phyloP scores from a whole-genome alignment of 2,329 filamentous ascomycete genomes.

The Phaeoacremonium minimum region DNA sequence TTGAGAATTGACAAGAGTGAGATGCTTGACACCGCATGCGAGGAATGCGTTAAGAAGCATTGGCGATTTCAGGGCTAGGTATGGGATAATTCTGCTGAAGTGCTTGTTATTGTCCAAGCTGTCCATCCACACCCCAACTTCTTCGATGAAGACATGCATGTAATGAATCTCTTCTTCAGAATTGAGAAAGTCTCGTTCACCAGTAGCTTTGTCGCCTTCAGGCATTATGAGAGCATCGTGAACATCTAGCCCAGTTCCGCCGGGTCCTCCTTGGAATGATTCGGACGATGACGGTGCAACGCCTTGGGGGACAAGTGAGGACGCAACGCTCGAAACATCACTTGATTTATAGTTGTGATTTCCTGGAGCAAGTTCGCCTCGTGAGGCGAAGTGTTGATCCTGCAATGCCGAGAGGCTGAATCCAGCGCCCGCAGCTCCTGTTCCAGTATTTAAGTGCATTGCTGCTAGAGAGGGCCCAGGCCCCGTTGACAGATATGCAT shows the following conservation, averaged over 20 bases:
- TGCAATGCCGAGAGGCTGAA: slow-evolving; percentile 10
- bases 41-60: slow-evolving; percentile 88
- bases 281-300: slow-evolving; percentile 22
- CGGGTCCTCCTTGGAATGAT: slow-evolving; percentile 11
- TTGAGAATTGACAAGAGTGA: slow-evolving; percentile 65
- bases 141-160: slow-evolving; percentile 88
- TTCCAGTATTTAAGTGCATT: slow-evolving; percentile 14
- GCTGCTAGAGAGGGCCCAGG: slow-evolving; percentile 14
- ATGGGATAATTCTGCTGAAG: slow-evolving; percentile 81
- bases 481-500: slow-evolving; percentile 5
- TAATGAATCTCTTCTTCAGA: slow-evolving; percentile 77
- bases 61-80: slow-evolving; percentile 73
- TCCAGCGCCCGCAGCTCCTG: slow-evolving; percentile 6
- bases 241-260: slow-evolving; percentile 28
- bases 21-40: slow-evolving; percentile 81
- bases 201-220: slow-evolving; percentile 30
- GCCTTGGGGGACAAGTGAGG: slow-evolving; percentile 29
- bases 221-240: slow-evolving; percentile 32
- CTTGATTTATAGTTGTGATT: slow-evolving; percentile 23
- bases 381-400: slow-evolving; percentile 16
- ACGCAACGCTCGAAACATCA: slow-evolving; percentile 32
- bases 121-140: slow-evolving; percentile 93
- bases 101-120: slow-evolving; percentile 81
- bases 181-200: slow-evolving; percentile 60
- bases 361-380: slow-evolving; percentile 7